Conservation (phyloP, 2,329 filamentous ascomycete genomes). For the Chaetothyriales sp. region DNA sequence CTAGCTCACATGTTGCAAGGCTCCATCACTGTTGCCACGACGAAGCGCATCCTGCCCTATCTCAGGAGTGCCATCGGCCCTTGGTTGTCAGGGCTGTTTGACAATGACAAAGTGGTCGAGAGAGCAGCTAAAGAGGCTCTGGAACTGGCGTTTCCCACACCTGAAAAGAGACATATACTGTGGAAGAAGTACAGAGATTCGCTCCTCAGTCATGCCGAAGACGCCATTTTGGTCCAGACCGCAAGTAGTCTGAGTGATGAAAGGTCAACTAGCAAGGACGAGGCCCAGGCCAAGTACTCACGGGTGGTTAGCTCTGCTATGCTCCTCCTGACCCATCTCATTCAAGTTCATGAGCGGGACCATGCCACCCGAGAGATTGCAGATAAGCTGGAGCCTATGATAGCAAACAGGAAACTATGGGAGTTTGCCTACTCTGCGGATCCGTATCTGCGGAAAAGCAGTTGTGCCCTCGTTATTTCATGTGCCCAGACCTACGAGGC, state of each 20-base stretch:
- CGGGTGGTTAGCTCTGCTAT: constrained; percentile 56
- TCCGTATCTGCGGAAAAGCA: constrained; percentile 42
- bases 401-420: constrained; percentile 51
- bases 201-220: constrained; percentile 68
- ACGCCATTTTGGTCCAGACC: constrained; percentile 66
- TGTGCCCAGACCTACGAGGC: constrained; percentile 36
- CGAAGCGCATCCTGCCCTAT: constrained; percentile 71
- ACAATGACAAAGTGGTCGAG: constrained; percentile 64
- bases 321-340: constrained; percentile 40
- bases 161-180: constrained; percentile 64
- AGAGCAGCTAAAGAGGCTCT: constrained; percentile 67
- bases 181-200: constrained; percentile 69
- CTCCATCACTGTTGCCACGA: constrained; percentile 42
- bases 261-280: constrained; percentile 67
- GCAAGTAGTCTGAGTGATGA: constrained; percentile 76
- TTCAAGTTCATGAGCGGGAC: constrained; percentile 25
- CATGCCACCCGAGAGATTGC: constrained; percentile 9
- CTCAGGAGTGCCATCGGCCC: constrained; percentile 66
- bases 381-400: constrained; percentile 29
- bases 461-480: constrained; percentile 43
- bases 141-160: constrained; percentile 58
- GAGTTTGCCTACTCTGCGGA: constrained; percentile 44
- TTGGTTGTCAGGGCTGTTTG: constrained; percentile 86
- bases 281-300: constrained; percentile 72
- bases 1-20: constrained; percentile 66